Evolutionary conservation across 2,329 filamentous ascomycete genomes (phyloP).

Genomic region (Exophiala spinifera): DNA sequence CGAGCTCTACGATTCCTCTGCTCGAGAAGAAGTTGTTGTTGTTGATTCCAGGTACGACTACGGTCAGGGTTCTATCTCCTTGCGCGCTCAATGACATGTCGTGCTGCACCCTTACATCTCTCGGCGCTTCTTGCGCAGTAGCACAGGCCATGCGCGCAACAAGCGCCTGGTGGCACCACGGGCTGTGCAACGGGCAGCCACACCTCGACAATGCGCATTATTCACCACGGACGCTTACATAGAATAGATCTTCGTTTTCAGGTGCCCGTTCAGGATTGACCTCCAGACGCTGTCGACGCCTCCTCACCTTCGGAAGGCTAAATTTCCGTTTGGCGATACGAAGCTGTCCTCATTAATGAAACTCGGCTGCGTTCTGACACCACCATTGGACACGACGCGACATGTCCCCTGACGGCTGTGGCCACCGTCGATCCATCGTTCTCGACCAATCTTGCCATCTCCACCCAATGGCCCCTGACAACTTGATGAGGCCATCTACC

Average conservation of each 20-base stretch:
- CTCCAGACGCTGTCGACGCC: conserved; percentile 2
- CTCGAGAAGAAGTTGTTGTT: neutral
- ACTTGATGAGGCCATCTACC: conserved; percentile 12
- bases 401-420: conserved; percentile 9
- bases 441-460: conserved; percentile 22
- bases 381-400: conserved; percentile 17
- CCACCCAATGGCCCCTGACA: conserved; percentile 15
- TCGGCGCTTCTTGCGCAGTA: neutral
- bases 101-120: neutral
- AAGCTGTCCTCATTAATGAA: conserved; percentile 15
- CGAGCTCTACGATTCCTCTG: neutral
- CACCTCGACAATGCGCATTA: neutral
- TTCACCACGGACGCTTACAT: neutral
- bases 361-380: conserved; percentile 13
- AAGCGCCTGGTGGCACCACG: conserved; percentile 18
- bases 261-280: neutral
- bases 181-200: conserved; percentile 1
- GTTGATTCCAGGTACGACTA: neutral
- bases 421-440: conserved; percentile 16
- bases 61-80: neutral
- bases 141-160: conserved; percentile 19
- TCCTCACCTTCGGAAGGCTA: conserved; percentile 10
- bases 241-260: neutral
- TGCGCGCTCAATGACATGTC: neutral
- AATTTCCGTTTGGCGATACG: conserved; percentile 12